phyloP scores from a whole-genome alignment of 2,329 filamentous ascomycete genomes.

The Penicillium sclerotigenum region DNA sequence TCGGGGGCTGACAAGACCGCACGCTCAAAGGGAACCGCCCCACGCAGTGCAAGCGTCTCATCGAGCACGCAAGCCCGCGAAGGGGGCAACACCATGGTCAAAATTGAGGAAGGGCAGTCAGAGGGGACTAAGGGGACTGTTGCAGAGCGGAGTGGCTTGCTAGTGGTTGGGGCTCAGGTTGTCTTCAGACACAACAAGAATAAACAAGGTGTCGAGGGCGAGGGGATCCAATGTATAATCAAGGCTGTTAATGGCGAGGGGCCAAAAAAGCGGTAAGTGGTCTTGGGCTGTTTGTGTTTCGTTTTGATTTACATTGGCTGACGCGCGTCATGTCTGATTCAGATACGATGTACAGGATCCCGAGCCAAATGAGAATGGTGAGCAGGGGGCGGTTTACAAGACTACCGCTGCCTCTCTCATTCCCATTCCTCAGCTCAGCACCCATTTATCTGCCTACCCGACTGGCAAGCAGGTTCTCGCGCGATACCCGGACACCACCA shows the following conservation, averaged over 20 bases:
- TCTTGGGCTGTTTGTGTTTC: not conserved
- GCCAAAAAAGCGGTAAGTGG: slow-evolving; percentile 59
- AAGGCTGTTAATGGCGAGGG: slow-evolving; percentile 72
- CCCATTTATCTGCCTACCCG: slow-evolving; percentile 60
- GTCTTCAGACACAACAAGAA: slow-evolving; percentile 53
- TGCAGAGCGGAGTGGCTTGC: slow-evolving; percentile 44
- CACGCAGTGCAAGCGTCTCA: slow-evolving; percentile 43
- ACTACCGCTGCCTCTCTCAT: slow-evolving; percentile 74
- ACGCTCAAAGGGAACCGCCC: slow-evolving; percentile 42
- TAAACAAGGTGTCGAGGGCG: slow-evolving; percentile 50
- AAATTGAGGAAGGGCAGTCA: slow-evolving; percentile 43
- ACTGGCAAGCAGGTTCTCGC: slow-evolving; percentile 71
- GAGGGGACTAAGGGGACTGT: slow-evolving; percentile 44
- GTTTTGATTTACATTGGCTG: slow-evolving; percentile 12
- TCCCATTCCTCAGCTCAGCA: slow-evolving; percentile 62
- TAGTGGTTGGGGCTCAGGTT: slow-evolving; percentile 49
- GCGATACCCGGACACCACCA: slow-evolving; percentile 78
- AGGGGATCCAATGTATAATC: slow-evolving; percentile 71
- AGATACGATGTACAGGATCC: slow-evolving; percentile 78
- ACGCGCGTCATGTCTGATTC: slow-evolving; percentile 10
- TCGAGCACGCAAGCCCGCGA: slow-evolving; percentile 41
- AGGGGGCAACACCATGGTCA: slow-evolving; percentile 33
- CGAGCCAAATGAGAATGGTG: slow-evolving; percentile 68
- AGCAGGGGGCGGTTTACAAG: slow-evolving; percentile 60
- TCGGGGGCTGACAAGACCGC: slow-evolving; percentile 44